Evolutionary conservation across 2,329 filamentous ascomycete genomes (phyloP), one percentile per base, ranked within the genome.

Genomic region (Pseudogymnoascus sp.): DNA sequence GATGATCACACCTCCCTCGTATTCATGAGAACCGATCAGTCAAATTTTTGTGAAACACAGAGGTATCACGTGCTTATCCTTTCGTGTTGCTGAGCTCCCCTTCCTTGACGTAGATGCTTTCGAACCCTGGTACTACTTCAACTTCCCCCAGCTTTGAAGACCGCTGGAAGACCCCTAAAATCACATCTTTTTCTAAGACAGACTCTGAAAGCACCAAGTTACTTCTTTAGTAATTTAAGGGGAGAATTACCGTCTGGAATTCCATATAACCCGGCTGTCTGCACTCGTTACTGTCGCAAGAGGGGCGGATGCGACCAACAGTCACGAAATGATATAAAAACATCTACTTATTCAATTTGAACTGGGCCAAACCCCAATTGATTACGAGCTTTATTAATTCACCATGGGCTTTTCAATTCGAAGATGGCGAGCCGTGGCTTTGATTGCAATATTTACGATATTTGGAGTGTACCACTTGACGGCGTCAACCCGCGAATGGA

Each of bases 351-450:
- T 57, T 57, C 44, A 33, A 57, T 57, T 57, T 6, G 26, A 57
- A 8, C 28, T 57, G 50, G n/a, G 50, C 28, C 11, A 21, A 33
- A 33, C 50, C 50, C 28, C 28, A 7, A 15, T 21, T 33, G 11
- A 15, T 21, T 33, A 6, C 17, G n/a, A 13, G n/a, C 50, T 33
- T 21, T 35, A 19, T 19, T 35, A 57, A 57, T 33, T 13, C n/a
- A 57, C n/a, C 50, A 57, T 57, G 50, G 50, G 50, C 5, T 21
- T 57, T 6, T 57, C 50, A 33, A 33, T 57, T n/a, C n/a, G 50
- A 35, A 57, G 50, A 33, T 57, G 50, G 50, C 50, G 50, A 57
- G 50, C 50, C 17, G 50, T 57, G 28, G 50, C 50, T 57, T 21
- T 57, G 50, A 57, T 57, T 10, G 28, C 50, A 19, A 57, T 57